A percentile compares a stretch with the other conserved stretches of the same genome.
Evolutionary conservation across 1,284 basidiomycete genomes (phyloP).

Genomic region (Vanrija sp.): DNA sequence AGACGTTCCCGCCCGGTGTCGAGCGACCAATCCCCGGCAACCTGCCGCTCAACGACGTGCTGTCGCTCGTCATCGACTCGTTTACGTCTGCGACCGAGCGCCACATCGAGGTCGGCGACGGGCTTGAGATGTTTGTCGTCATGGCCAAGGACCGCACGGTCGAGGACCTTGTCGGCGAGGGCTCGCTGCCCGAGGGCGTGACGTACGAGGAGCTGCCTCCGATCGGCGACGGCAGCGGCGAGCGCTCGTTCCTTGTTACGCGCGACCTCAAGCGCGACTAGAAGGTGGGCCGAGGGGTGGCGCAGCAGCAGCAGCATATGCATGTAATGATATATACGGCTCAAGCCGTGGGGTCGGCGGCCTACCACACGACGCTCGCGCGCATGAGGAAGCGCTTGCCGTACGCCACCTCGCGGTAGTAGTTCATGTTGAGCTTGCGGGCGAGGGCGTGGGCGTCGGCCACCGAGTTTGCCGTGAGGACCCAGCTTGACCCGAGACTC

Average conservation of each 20-base stretch:
- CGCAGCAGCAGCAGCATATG: slow-evolving; percentile 12
- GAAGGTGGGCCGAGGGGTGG: not conserved
- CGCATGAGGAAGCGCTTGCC: slow-evolving; percentile 25
- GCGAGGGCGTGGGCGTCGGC: slow-evolving; percentile 25
- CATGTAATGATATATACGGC: slow-evolving; percentile 18
- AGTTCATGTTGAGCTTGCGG: slow-evolving; percentile 23
- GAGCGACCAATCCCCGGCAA: slow-evolving; percentile 69
- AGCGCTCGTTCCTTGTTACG: slow-evolving; percentile 44
- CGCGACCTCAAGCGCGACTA: slow-evolving; percentile 48
- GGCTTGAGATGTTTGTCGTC: slow-evolving; percentile 83
- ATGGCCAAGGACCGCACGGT: slow-evolving; percentile 64
- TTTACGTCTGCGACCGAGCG: slow-evolving; percentile 85
- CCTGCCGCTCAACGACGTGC: slow-evolving; percentile 71
- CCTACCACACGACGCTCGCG: slow-evolving; percentile 23
- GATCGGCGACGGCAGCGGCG: slow-evolving; percentile 36
- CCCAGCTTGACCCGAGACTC: slow-evolving; percentile 12
- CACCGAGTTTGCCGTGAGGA: slow-evolving; percentile 24
- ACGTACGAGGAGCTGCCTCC: slow-evolving; percentile 41
- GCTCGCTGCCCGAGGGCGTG: slow-evolving; percentile 57
- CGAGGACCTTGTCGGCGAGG: slow-evolving; percentile 60
- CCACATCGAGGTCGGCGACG: slow-evolving; percentile 96
- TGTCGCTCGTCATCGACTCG: slow-evolving; percentile 78
- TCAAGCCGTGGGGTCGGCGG: not conserved
- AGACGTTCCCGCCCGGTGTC: slow-evolving; percentile 47
- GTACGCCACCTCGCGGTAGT: slow-evolving; percentile 12